Percentiles rank a stretch among this genome's conserved stretches.
Conservation (phyloP, 495 filamentous ascomycete genomes). For the Beverwykella pulmonaria region DNA sequence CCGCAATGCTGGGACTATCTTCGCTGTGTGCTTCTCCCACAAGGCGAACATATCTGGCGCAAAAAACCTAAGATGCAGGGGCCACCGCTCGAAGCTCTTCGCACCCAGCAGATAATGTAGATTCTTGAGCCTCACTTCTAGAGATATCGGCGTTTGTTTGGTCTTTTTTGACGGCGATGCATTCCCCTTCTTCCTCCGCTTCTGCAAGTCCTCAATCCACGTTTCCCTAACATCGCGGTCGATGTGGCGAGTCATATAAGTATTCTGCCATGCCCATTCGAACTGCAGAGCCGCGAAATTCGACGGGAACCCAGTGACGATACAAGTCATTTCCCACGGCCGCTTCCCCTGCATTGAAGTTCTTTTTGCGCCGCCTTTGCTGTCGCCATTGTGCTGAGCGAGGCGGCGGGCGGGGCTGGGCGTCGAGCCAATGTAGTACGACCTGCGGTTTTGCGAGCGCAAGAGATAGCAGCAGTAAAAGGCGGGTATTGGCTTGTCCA, state of each 20-base stretch:
- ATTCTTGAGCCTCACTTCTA: constrained; percentile 68
- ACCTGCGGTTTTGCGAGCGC: constrained; percentile 67
- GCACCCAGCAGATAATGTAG: constrained; percentile 78
- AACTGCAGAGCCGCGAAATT: constrained; percentile 89
- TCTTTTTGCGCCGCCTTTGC: constrained; percentile 74
- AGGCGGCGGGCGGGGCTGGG: constrained; percentile 81
- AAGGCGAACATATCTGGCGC: constrained; percentile 62
- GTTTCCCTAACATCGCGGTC: constrained; percentile 44
- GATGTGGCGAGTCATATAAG: constrained; percentile 74
- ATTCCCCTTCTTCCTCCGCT: constrained; percentile 43
- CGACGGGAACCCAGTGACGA: constrained; percentile 88
- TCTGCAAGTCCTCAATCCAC: constrained; percentile 18
- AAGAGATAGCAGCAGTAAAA: constrained; percentile 87
- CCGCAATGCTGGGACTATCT: constrained; percentile 53
- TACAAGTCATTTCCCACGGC: constrained; percentile 91
- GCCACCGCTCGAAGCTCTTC: constrained; percentile 76
- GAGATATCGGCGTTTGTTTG: constrained; percentile 57
- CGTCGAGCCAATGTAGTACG: constrained; percentile 86
- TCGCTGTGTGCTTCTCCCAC: constrained; percentile 67
- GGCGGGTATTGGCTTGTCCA: constrained; percentile 57
- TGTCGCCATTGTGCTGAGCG: constrained; percentile 83
- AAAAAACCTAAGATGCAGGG: constrained; percentile 83
- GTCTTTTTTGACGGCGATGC: constrained; percentile 42
- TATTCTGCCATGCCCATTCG: constrained; percentile 94
- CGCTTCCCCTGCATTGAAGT: constrained; percentile 63